A percentile compares a stretch with the other conserved stretches of the same genome.
Conservation (phyloP, 1,284 basidiomycete genomes). For the Heterobasidion occidentale region DNA sequence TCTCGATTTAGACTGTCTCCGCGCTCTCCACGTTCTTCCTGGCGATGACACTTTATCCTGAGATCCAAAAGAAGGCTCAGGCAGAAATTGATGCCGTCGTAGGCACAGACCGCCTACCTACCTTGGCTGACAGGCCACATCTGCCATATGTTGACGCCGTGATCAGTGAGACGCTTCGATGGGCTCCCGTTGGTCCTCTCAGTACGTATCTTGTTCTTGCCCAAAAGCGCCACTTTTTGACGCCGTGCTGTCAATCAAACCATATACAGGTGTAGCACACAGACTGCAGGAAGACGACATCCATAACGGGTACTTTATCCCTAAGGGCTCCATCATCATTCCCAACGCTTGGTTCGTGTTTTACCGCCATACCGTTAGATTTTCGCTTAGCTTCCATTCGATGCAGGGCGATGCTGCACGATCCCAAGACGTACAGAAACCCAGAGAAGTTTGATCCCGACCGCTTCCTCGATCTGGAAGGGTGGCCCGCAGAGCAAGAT, state of each 20-base stretch:
- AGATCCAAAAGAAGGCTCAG: conserved; percentile 22
- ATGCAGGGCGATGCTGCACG: conserved; percentile 2
- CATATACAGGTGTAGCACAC: conserved; percentile 17
- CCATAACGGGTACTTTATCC: conserved; percentile 20
- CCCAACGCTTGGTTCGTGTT: conserved; percentile 17
- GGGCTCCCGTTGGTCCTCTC: conserved; percentile 20
- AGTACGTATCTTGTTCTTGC: conserved; percentile 9
- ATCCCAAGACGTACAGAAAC: background rate
- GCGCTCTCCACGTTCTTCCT: conserved; percentile 19
- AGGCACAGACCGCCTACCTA: conserved; percentile 20
- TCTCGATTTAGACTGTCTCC: conserved; percentile 16
- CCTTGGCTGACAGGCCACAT: conserved; percentile 17
- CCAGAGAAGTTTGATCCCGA: conserved; percentile 1
- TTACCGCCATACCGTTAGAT: background rate
- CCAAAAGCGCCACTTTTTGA: background rate
- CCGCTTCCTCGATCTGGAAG: conserved; percentile 1
- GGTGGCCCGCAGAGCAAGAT: background rate
- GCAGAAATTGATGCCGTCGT: conserved; percentile 22
- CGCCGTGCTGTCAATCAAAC: too few relatives aligned
- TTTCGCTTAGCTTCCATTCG: too few relatives aligned
- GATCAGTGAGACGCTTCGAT: conserved; percentile 21
- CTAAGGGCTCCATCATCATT: conserved; percentile 21
- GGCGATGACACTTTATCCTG: conserved; percentile 23
- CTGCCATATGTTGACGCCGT: conserved; percentile 25
- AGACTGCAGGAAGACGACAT: conserved; percentile 20